These are phyloP conservation scores for Breynia disticha DNA, from an alignment of 441 rosid species.

Conservation along the genomic window DNA sequence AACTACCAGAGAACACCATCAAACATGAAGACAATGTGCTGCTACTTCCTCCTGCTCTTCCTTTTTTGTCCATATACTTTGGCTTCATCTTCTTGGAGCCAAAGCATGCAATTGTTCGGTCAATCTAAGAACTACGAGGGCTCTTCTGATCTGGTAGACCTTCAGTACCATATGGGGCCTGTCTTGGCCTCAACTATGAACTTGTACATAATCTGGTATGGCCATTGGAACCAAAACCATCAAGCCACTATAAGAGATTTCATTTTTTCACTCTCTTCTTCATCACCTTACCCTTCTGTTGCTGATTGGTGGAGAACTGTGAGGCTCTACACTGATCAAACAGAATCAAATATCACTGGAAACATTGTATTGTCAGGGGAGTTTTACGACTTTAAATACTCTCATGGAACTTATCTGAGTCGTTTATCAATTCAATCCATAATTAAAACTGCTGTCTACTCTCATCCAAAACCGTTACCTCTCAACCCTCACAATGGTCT, in stretches of 20 bases:
- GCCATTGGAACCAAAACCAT: slow-evolving; percentile 46
- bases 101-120: slow-evolving; percentile 11
- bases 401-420: slow-evolving; percentile 40
- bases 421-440: slow-evolving; percentile 45
- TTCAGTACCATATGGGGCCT: slow-evolving; percentile 63
- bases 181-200: slow-evolving; percentile 41
- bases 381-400: slow-evolving; percentile 34
- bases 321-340: slow-evolving; percentile 49
- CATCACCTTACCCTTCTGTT: slow-evolving; percentile 46
- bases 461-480: slow-evolving; percentile 24
- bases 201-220: slow-evolving; percentile 55
- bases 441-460: slow-evolving; percentile 31
- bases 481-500: slow-evolving; percentile 45
- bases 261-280: slow-evolving; percentile 37
- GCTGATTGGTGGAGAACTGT: slow-evolving; percentile 56
- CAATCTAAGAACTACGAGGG: slow-evolving; percentile 41
- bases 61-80: slow-evolving; percentile 10
- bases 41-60: slow-evolving; percentile 15
- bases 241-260: slow-evolving; percentile 48
- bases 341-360: slow-evolving; percentile 46
- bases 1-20: background rate
- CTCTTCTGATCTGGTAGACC: slow-evolving; percentile 40
- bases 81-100: slow-evolving; percentile 22
- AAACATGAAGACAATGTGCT: slow-evolving; percentile 17
- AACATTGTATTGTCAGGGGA: slow-evolving; percentile 35